A percentile compares a stretch with the other conserved stretches of the same genome.
Evolutionary conservation across 768 basidiomycete species (phyloP).

Genomic region (Gautieria morchelliformis): DNA sequence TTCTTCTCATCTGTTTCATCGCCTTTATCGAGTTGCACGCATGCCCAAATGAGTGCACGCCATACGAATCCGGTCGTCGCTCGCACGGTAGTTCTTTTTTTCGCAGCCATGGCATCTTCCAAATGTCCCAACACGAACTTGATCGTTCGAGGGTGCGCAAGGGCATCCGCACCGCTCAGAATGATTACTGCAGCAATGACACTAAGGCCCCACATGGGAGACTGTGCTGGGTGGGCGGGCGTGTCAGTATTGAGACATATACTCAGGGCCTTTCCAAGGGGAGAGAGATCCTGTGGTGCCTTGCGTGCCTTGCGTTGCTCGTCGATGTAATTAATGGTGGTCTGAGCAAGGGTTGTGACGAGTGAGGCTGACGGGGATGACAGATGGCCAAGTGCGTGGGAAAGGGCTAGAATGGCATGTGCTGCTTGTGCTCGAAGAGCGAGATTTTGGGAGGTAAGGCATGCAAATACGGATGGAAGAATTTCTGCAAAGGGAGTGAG

Average conservation of each 20-base stretch:
- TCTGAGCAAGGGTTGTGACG: neutral
- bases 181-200: constrained; percentile 58
- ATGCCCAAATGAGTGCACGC: constrained; percentile 25
- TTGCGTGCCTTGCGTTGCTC: constrained; percentile 24
- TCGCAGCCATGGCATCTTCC: constrained; percentile 46
- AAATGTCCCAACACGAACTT: constrained; percentile 42
- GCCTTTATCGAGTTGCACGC: constrained; percentile 4
- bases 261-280: constrained; percentile 57
- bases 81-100: constrained; percentile 49
- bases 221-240: constrained; percentile 55
- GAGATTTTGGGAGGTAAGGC: constrained; percentile 55
- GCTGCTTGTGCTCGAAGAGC: constrained; percentile 64
- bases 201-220: constrained; percentile 68
- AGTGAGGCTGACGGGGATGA: neutral
- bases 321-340: constrained; percentile 15
- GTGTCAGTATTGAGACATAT: constrained; percentile 48
- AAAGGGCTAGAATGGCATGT: constrained; percentile 65
- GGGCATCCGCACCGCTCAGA: constrained; percentile 41
- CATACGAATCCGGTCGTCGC: constrained; percentile 53
- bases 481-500: constrained; percentile 54
- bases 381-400: constrained; percentile 33
- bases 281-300: constrained; percentile 29
- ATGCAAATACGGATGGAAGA: constrained; percentile 51
- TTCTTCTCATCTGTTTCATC: constrained; percentile 9
- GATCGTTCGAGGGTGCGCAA: constrained; percentile 14